A percentile compares a stretch with the other conserved stretches of the same genome.
These are phyloP conservation scores for Eimeria praecox DNA, from an alignment of 169 alveolate genomes.

Conservation along the genomic window DNA sequence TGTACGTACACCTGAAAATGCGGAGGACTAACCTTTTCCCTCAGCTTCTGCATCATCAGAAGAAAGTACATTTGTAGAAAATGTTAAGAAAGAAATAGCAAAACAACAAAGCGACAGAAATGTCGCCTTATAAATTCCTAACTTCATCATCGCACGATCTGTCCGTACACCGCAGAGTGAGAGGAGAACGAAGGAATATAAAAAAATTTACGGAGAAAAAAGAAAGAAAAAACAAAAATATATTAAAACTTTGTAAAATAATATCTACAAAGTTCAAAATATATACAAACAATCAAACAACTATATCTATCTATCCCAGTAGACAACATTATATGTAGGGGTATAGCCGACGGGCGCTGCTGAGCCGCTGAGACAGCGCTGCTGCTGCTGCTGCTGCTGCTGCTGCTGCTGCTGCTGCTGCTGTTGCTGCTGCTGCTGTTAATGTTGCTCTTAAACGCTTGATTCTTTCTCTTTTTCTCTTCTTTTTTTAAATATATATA, in stretches of 20 bases:
- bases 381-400: neutral
- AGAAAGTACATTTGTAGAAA: neutral
- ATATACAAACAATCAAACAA: neutral
- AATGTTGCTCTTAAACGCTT: too few relatives aligned
- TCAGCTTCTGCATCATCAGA: conserved; percentile 16
- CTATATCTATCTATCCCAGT: too few relatives aligned
- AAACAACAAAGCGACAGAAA: neutral
- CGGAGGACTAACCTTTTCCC: conserved; percentile 28
- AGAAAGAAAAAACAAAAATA: neutral
- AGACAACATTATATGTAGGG: too few relatives aligned
- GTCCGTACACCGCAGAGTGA: neutral
- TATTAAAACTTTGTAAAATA: too few relatives aligned
- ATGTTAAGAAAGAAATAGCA: neutral
- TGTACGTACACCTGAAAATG: too few relatives aligned
- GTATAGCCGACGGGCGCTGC: conserved; percentile 48
- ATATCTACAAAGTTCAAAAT: too few relatives aligned
- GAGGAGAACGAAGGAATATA: neutral
- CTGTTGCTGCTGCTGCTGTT: too few relatives aligned
- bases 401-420: conserved; percentile 23
- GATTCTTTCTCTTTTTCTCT: too few relatives aligned
- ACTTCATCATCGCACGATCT: too few relatives aligned
- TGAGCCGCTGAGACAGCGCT: conserved; percentile 43
- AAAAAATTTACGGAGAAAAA: neutral
- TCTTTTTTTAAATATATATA: too few relatives aligned
- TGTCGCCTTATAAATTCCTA: neutral